Percentiles rank a stretch among this genome's conserved stretches.
These are phyloP conservation scores for Aspergillus aculeatus DNA, from an alignment of 2,329 filamentous ascomycete species.

Conservation along the genomic window DNA sequence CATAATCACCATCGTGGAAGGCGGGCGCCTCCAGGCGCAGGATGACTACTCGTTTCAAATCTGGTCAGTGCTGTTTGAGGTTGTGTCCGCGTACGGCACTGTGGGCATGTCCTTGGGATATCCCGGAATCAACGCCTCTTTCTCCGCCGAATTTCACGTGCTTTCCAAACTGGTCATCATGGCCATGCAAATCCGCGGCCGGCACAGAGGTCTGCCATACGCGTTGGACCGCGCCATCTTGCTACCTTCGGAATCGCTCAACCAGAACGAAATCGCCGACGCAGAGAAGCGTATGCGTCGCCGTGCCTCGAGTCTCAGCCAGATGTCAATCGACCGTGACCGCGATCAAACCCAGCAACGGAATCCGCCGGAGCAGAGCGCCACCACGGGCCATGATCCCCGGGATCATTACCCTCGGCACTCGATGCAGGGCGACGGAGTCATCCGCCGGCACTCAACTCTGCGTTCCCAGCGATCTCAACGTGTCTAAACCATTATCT, in stretches of 20 bases:
- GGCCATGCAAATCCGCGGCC: constrained; percentile 65
- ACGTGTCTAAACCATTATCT: constrained; percentile 8
- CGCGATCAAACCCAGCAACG: constrained; percentile 23
- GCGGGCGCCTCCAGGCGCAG: constrained; percentile 62
- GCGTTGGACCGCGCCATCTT: constrained; percentile 69
- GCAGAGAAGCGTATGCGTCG: constrained; percentile 47
- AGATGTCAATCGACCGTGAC: constrained; percentile 24
- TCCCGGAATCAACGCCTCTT: constrained; percentile 69
- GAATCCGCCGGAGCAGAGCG: constrained; percentile 20
- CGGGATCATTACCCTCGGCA: constrained; percentile 22
- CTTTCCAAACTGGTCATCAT: constrained; percentile 66
- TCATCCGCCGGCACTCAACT: constrained; percentile 32
- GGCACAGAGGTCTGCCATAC: constrained; percentile 65
- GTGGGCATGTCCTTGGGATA: constrained; percentile 90
- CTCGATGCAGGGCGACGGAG: constrained; percentile 17
- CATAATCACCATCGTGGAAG: constrained; percentile 87
- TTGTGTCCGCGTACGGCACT: constrained; percentile 89
- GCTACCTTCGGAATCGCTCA: constrained; percentile 63
- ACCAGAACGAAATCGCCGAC: constrained; percentile 59
- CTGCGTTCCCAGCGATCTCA: constrained; percentile 26
- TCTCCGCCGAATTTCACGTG: constrained; percentile 76
- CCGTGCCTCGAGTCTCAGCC: constrained; percentile 37
- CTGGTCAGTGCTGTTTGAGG: constrained; percentile 75
- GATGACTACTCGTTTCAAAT: constrained; percentile 62
- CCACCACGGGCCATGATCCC: constrained; percentile 26